Percentiles rank a stretch among this genome's conserved stretches.
Evolutionary conservation across 805 yeast genomes (phyloP).

Genomic region (Starmerella apis): DNA sequence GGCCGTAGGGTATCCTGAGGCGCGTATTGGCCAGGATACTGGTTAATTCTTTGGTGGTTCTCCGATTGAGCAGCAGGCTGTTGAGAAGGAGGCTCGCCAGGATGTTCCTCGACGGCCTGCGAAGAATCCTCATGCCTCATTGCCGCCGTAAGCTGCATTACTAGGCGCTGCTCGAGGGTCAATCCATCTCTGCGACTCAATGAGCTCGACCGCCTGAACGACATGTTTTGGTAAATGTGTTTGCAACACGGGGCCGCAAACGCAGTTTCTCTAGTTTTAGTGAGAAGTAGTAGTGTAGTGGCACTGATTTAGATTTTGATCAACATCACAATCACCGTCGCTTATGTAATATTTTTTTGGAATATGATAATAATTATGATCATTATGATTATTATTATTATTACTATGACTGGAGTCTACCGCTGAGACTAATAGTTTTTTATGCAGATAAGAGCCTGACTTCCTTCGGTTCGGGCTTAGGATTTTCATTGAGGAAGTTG

Average conservation of each 20-base stretch:
- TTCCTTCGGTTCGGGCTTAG: conserved; percentile 8
- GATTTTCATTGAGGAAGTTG: conserved; percentile 9
- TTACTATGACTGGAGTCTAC: too few relatives aligned
- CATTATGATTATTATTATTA: too few relatives aligned
- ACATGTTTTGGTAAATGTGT: background rate
- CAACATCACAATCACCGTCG: background rate
- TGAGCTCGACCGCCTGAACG: conserved; percentile 7
- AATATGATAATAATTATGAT: too few relatives aligned
- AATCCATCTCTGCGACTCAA: conserved; percentile 12
- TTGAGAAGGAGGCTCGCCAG: background rate
- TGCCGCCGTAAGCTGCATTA: conserved; percentile 22
- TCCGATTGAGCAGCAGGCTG: background rate
- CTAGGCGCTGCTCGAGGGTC: conserved; percentile 24
- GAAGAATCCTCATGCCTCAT: conserved; percentile 18
- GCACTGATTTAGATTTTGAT: background rate
- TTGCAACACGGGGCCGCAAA: background rate
- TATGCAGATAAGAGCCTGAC: conserved; percentile 4
- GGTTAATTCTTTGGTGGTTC: too few relatives aligned
- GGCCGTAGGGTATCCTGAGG: background rate
- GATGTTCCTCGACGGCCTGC: background rate
- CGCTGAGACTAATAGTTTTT: too few relatives aligned
- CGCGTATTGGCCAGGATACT: background rate
- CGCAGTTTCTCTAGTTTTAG: background rate
- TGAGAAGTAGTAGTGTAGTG: too few relatives aligned
- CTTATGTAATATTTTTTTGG: background rate